Evolutionary conservation across 139 green algal genomes (phyloP).

Genomic region (Pleodorina starrii): DNA sequence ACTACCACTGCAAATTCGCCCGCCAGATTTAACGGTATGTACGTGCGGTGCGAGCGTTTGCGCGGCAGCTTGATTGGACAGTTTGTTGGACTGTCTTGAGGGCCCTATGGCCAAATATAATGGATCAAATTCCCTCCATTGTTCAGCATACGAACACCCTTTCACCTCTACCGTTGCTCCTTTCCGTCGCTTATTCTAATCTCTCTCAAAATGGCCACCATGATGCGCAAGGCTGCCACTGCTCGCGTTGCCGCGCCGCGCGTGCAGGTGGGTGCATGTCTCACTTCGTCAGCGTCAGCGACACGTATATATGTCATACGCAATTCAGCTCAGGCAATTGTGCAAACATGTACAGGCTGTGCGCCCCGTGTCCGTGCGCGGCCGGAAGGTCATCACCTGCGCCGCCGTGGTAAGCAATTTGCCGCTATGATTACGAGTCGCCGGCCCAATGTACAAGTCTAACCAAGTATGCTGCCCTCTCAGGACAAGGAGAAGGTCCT

Average conservation of each 20-base stretch:
- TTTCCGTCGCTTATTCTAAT: not conserved
- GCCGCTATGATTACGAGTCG: too few relatives aligned
- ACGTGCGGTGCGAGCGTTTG: not conserved
- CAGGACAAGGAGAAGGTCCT: slow-evolving; percentile 90
- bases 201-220: slow-evolving; percentile 35
- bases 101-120: slow-evolving; percentile 13
- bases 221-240: slow-evolving; percentile 36
- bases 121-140: slow-evolving; percentile 10
- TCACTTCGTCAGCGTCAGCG: not conserved
- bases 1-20: not conserved
- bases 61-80: not conserved
- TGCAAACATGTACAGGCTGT: not conserved
- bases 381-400: slow-evolving; percentile 48
- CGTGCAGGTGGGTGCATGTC: not conserved
- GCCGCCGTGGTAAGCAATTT: slow-evolving; percentile 47
- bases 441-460: too few relatives aligned
- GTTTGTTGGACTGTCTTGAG: not conserved
- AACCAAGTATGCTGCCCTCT: too few relatives aligned
- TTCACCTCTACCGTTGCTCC: not conserved
- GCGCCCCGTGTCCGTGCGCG: slow-evolving; percentile 32
- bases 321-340: not conserved
- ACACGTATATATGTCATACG: not conserved
- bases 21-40: not conserved
- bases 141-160: not conserved
- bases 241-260: not conserved